These are phyloP conservation scores for Panus rudis DNA, from an alignment of 768 basidiomycete species.

Conservation along the genomic window DNA sequence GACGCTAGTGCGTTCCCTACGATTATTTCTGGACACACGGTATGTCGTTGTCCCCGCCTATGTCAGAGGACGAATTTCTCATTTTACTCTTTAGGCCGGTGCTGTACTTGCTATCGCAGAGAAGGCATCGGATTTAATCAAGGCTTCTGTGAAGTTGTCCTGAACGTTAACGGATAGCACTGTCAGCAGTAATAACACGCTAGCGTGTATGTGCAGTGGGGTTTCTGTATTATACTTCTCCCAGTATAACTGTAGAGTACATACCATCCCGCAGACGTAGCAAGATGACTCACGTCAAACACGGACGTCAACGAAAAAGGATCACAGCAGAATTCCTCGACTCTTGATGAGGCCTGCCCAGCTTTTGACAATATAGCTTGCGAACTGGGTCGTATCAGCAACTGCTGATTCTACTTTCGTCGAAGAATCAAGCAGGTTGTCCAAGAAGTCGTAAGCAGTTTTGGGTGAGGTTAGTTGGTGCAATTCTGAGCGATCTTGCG, in stretches of 20 bases:
- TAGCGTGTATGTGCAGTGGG: no score
- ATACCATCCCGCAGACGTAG: no score
- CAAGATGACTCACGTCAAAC: no score
- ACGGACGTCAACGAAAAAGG: no score
- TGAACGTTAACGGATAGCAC: neutral
- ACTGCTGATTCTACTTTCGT: slow-evolving; percentile 38
- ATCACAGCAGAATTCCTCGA: slow-evolving; percentile 38
- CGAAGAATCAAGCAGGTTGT: slow-evolving; percentile 49
- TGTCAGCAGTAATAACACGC: no score
- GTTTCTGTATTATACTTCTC: no score
- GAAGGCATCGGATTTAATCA: slow-evolving; percentile 13
- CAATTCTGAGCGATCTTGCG: slow-evolving; percentile 44
- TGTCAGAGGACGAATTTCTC: neutral
- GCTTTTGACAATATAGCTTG: slow-evolving; percentile 56
- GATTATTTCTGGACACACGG: slow-evolving; percentile 39
- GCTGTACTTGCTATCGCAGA: slow-evolving; percentile 12
- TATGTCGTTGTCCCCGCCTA: slow-evolving; percentile 11
- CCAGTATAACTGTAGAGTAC: no score
- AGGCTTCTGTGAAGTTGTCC: neutral
- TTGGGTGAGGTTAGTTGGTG: slow-evolving; percentile 75
- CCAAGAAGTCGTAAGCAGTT: slow-evolving; percentile 61
- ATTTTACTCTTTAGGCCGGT: slow-evolving; percentile 6
- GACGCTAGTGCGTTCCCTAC: slow-evolving; percentile 42
- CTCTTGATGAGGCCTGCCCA: slow-evolving; percentile 71
- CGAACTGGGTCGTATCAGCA: slow-evolving; percentile 48